Base-by-base conservation (phyloP, 202 grass and related monocot species). In the Hordeum pubiflorum region DNA sequence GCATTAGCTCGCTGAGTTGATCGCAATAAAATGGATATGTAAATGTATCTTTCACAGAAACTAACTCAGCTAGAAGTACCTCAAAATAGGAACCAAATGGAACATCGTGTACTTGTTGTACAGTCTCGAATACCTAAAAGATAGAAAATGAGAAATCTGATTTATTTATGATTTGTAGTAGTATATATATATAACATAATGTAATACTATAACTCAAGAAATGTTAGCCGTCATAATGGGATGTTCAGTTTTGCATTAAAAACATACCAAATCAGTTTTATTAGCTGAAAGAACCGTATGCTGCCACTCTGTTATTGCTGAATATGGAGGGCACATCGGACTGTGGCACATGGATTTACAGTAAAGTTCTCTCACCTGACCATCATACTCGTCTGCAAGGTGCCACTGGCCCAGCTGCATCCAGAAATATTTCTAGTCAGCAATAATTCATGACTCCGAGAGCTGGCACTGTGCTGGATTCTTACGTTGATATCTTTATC, bases 241-340 rank as follows among this genome's bases (percentile, higher is more conserved):
- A 46, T 27, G 24, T 72, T 66, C n/a, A 75, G 61, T 69, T 75
- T 55, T 69, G 74, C 3, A 26, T 64, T 77, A 67, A 82, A 91
- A 50, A 50, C 80, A 44, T 82, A 99, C 92, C 91, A 99, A 80
- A 85, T 88, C 92, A 36, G 73, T 87, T 88, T 96, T 96, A 68
- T 96, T 87, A 69, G 76, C 59, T 83, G 91, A 91, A 89, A 93
- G 85, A 70, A 92, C 81, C 55, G 68, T 80, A 96, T 92, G 97
- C 67, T 99, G 97, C 88, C 93, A 93, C 87, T 99, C 97, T 18
- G 97, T 99, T 85, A 99, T 82, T n/a, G 91, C 92, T 64, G 97
- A 96, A 89, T 99, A 87, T 2, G 97, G 97, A 74, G 97, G 97
- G 64, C 97, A 99, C 97, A 99, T 99, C 52, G 92, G 97, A 79